Conservation (phyloP, 495 filamentous ascomycete species). For the Penicillium malachiteum region DNA sequence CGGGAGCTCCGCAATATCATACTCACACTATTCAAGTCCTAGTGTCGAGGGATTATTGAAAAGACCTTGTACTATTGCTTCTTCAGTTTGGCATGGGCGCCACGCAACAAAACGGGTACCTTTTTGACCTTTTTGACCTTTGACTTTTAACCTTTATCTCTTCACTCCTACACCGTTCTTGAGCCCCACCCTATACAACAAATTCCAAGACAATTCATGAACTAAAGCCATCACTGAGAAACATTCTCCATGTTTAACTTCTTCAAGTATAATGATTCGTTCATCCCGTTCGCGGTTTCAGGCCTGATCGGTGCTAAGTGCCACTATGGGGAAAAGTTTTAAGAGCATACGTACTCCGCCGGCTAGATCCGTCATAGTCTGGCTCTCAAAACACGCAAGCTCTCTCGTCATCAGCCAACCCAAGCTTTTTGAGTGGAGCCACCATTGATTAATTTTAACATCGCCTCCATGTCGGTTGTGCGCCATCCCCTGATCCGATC, state of each 20-base stretch:
- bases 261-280: background rate
- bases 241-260: background rate
- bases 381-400: constrained; percentile 24
- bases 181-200: too few species aligned
- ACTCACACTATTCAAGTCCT: too few species aligned
- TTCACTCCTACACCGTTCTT: too few species aligned
- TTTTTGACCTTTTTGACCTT: too few species aligned
- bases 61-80: too few species aligned
- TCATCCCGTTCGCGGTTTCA: background rate
- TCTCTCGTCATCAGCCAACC: constrained; percentile 24
- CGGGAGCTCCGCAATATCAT: too few species aligned
- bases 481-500: background rate
- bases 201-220: too few species aligned
- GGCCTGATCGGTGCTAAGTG: background rate
- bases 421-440: constrained; percentile 21
- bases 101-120: too few species aligned
- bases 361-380: constrained; percentile 18
- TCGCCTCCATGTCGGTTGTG: background rate
- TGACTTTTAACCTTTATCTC: too few species aligned
- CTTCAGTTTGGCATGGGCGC: too few species aligned
- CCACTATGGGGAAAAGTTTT: constrained; percentile 1
- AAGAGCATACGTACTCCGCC: constrained; percentile 16
- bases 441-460: constrained; percentile 1
- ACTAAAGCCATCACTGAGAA: too few species aligned
- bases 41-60: too few species aligned